A percentile compares a stretch with the other conserved stretches of the same genome.
Evolutionary conservation across 2,329 filamentous ascomycete genomes (phyloP).

Genomic region (Trichoderma cornu-damae): DNA sequence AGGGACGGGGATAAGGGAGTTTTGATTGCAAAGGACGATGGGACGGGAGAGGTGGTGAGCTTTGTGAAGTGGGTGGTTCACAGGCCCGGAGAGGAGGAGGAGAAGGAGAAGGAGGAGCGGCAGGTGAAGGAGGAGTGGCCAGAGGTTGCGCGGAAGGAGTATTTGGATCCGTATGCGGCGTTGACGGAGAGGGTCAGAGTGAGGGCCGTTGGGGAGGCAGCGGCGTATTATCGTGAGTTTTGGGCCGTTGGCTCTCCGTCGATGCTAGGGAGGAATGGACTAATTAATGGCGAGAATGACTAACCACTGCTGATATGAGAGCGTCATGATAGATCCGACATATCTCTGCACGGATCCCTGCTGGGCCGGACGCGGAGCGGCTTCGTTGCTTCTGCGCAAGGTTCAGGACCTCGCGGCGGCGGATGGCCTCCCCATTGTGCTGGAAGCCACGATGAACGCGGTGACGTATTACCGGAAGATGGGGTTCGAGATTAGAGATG

Average conservation of each 20-base stretch:
- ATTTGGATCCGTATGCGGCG: slow-evolving; percentile 33
- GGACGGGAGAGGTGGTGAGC: slow-evolving; percentile 29
- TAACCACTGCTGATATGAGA: neutral
- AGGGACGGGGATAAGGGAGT: slow-evolving; percentile 27
- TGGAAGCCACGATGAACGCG: slow-evolving; percentile 38
- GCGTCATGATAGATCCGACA: slow-evolving; percentile 28
- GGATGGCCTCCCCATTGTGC: slow-evolving; percentile 33
- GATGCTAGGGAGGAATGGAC: neutral
- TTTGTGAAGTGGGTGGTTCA: slow-evolving; percentile 37
- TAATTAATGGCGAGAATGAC: neutral
- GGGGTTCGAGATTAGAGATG: slow-evolving; percentile 32
- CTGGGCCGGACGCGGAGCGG: slow-evolving; percentile 35
- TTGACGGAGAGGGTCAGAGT: slow-evolving; percentile 31
- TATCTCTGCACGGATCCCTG: slow-evolving; percentile 38
- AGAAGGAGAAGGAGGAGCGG: slow-evolving; percentile 20
- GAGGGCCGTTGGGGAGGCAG: slow-evolving; percentile 28
- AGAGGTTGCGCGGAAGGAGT: slow-evolving; percentile 27
- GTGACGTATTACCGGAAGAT: slow-evolving; percentile 36
- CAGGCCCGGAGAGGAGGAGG: slow-evolving; percentile 18
- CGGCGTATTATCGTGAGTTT: slow-evolving; percentile 36
- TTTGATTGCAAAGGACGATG: slow-evolving; percentile 32
- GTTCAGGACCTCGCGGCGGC: slow-evolving; percentile 32
- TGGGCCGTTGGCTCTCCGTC: no score
- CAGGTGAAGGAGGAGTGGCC: slow-evolving; percentile 30
- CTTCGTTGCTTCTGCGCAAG: slow-evolving; percentile 30